phyloP scores from a whole-genome alignment of 805 yeast genomes.

The Maudiozyma saulgeensis region DNA sequence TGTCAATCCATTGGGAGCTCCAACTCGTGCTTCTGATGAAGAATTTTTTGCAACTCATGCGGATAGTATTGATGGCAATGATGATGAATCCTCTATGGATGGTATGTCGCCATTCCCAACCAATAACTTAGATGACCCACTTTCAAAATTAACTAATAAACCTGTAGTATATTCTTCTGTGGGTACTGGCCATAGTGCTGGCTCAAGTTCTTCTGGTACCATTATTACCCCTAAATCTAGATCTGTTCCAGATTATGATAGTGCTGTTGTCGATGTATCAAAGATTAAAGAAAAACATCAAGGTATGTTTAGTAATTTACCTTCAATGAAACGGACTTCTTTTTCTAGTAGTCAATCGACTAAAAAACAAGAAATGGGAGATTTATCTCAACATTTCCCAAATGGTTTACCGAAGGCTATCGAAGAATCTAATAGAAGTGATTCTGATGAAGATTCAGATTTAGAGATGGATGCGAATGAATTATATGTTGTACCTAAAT shows the following conservation, averaged over 20 bases:
- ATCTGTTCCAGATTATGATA: conserved; percentile 23
- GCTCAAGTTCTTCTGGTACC: conserved; percentile 12
- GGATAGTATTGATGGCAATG: background rate
- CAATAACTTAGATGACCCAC: background rate
- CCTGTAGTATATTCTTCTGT: background rate
- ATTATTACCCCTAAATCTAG: conserved; percentile 30
- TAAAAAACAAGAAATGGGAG: background rate
- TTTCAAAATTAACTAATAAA: background rate
- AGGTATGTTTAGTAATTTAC: conserved; percentile 18
- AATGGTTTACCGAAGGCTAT: background rate
- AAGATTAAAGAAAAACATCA: conserved; percentile 22
- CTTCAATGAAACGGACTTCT: conserved; percentile 28
- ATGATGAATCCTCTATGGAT: background rate
- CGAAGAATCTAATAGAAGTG: conserved; percentile 5
- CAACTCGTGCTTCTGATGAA: conserved; percentile 36
- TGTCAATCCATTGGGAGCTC: conserved; percentile 10
- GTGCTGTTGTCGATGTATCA: conserved; percentile 24
- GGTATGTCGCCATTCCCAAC: background rate
- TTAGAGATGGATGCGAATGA: conserved; percentile 14
- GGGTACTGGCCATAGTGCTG: background rate
- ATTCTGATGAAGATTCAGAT: conserved; percentile 12
- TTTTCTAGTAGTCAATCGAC: background rate
- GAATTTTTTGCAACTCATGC: conserved; percentile 37
- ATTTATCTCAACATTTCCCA: background rate
- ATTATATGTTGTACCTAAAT: conserved; percentile 34